Evolutionary conservation across 306 rosid genomes (phyloP), one percentile per base, ranked within the genome.

Genomic region (Styphnolobium japonicum): DNA sequence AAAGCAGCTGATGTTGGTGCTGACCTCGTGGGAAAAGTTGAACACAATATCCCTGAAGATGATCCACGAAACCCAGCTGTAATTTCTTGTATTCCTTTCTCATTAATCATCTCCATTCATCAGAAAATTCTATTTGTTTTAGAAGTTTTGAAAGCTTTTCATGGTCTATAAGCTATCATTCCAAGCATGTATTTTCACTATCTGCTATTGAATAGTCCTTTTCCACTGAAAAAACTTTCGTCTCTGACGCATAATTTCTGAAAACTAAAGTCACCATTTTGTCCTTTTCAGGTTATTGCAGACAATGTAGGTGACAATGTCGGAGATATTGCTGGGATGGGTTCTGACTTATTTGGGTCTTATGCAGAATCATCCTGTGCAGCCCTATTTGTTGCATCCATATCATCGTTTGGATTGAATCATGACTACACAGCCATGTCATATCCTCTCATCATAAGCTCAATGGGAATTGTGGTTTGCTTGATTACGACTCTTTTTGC

Each of bases 1-100:
- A 91, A 89, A 86, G 96, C 96, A 39, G 97, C 93, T 56, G 93
- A 87, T 91, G 93, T 89, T 81, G 97, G 97, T 37, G 97, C 93
- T 81, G 93, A 87, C 67, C 97, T 91, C 19, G 93, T 89, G 2
- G 91, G 90, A 6, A 87, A 89, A 49, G 91, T 88, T 48, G 93
- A 91, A 72, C 81, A 79, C 73, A 87, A 89, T 75, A 89, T 91
- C 43, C 96, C 92, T 0, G 93, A 91, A 88, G 97, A 89, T 73
- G 93, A 89, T 85, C 97, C 92, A 0, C 70, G 89, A 79, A 87
- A 91, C 79, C 93, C 93, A 23, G 93, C 93, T 27, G 90, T 91
- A 87, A 80, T 60, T 65, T 78, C 67, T 81, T 18, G 5, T 70
- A 63, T 65, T 66, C 62, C 49, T 16, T 71, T 39, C 48, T 75